A percentile compares a stretch with the other conserved stretches of the same genome.
phyloP scores from a whole-genome alignment of 225 moss, liverwort and hornwort genomes.

The Polytrichum formosum region DNA sequence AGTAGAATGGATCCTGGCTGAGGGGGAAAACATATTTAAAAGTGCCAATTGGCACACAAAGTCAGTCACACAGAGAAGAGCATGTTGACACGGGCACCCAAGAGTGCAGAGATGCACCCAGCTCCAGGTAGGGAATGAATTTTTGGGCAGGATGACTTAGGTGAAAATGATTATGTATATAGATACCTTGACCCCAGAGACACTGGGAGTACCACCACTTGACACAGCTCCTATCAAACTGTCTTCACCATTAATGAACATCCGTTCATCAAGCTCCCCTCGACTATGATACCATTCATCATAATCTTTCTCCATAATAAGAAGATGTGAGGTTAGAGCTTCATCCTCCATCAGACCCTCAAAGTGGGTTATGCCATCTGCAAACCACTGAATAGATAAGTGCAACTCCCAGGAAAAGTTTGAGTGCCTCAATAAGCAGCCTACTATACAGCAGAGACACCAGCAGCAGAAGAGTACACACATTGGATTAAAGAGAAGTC shows the following conservation, averaged over 20 bases:
- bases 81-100: no score
- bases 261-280: constrained; percentile 94
- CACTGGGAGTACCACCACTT: constrained; percentile 62
- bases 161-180: no score
- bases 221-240: constrained; percentile 65
- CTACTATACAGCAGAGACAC: background rate
- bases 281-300: constrained; percentile 62
- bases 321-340: constrained; percentile 58
- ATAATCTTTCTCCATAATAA: constrained; percentile 72
- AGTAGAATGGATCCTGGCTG: no score
- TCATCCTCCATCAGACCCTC: constrained; percentile 87
- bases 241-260: constrained; percentile 94
- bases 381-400: constrained; percentile 9
- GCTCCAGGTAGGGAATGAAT: no score
- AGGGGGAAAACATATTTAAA: no score
- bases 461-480: background rate
- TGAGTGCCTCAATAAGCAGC: background rate
- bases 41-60: no score
- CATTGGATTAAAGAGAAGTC: constrained; percentile 2
- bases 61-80: no score
- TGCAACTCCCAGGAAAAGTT: background rate
- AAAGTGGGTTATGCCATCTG: constrained; percentile 79
- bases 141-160: no score
- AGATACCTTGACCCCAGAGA: constrained; percentile 72
- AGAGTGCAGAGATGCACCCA: no score